Conservation (phyloP, 768 basidiomycete genomes). For the Pulveroboletus sp. region DNA sequence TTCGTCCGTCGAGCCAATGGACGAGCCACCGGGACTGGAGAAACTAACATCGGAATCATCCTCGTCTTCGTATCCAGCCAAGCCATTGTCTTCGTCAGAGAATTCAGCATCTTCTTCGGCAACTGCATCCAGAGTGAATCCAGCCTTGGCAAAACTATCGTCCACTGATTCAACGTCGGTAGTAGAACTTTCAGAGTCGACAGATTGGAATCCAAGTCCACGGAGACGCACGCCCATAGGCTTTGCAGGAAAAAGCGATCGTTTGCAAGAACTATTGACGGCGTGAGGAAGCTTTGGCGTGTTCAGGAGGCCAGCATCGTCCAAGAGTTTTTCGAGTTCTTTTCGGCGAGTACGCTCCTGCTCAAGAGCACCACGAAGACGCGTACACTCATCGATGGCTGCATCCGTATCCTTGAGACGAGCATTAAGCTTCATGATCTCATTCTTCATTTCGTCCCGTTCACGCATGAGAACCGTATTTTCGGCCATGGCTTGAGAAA, state of each 20-base stretch:
- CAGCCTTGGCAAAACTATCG: slow-evolving; percentile 38
- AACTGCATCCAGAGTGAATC: slow-evolving; percentile 54
- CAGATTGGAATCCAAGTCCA: slow-evolving; percentile 53
- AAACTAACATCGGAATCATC: slow-evolving; percentile 54
- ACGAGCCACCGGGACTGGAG: slow-evolving; percentile 45
- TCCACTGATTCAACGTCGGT: slow-evolving; percentile 69
- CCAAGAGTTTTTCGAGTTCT: slow-evolving; percentile 55
- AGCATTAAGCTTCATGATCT: slow-evolving; percentile 29
- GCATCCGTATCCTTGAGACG: slow-evolving; percentile 28
- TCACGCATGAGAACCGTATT: slow-evolving; percentile 25
- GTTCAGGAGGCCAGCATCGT: slow-evolving; percentile 39
- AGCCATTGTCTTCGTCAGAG: slow-evolving; percentile 48
- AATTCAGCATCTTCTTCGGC: slow-evolving; percentile 50
- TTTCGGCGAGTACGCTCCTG: slow-evolving; percentile 41
- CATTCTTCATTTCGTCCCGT: slow-evolving; percentile 27
- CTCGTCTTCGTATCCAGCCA: slow-evolving; percentile 71
- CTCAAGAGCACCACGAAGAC: slow-evolving; percentile 31
- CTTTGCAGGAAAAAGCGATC: slow-evolving; percentile 18
- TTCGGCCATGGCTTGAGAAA: slow-evolving; percentile 29
- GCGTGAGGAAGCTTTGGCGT: slow-evolving; percentile 40
- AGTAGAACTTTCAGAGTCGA: slow-evolving; percentile 62
- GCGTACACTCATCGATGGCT: slow-evolving; percentile 25
- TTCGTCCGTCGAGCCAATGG: slow-evolving; percentile 54
- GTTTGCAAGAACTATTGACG: slow-evolving; percentile 12
- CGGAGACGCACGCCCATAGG: slow-evolving; percentile 35